Conservation (phyloP, 257 asterid species). For the Ligustrum vulgare region DNA sequence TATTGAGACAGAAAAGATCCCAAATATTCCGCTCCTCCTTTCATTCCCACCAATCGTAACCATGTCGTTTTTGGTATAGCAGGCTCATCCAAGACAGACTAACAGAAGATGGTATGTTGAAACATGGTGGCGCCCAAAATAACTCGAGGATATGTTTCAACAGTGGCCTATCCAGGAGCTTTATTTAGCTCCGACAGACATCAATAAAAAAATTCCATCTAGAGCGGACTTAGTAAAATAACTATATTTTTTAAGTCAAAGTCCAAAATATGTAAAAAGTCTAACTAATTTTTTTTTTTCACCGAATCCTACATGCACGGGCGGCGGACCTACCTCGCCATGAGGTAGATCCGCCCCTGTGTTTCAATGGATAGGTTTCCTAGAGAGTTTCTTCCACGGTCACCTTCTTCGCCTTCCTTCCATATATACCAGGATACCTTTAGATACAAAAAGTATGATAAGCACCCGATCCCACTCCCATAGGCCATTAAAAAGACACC, state of each 20-base stretch:
- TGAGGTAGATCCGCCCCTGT: too few species aligned
- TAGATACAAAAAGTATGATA: slow-evolving; percentile 22
- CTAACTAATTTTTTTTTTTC: too few species aligned
- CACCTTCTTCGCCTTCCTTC: slow-evolving; percentile 30
- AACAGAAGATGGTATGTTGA: slow-evolving; percentile 29
- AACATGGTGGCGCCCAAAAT: slow-evolving; percentile 57
- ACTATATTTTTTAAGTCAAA: too few species aligned
- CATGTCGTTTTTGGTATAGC: slow-evolving; percentile 44
- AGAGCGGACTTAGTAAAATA: too few species aligned
- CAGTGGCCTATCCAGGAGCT: too few species aligned
- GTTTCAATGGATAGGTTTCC: slow-evolving; percentile 40
- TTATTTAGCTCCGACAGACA: too few species aligned
- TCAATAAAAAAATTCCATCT: too few species aligned
- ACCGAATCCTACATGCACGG: too few species aligned
- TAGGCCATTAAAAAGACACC: slow-evolving; percentile 38
- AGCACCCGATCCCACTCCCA: slow-evolving; percentile 30
- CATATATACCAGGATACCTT: slow-evolving; percentile 30
- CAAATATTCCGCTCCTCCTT: neutral
- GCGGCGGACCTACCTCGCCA: too few species aligned
- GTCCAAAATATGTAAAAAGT: too few species aligned
- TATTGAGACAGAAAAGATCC: slow-evolving; percentile 6
- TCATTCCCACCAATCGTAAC: slow-evolving; percentile 31
- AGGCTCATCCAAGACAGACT: slow-evolving; percentile 36
- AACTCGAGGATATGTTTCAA: too few species aligned
- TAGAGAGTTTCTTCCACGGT: slow-evolving; percentile 34